phyloP scores from a whole-genome alignment of 805 yeast species.

The Cyberlindnera sargentensis region DNA sequence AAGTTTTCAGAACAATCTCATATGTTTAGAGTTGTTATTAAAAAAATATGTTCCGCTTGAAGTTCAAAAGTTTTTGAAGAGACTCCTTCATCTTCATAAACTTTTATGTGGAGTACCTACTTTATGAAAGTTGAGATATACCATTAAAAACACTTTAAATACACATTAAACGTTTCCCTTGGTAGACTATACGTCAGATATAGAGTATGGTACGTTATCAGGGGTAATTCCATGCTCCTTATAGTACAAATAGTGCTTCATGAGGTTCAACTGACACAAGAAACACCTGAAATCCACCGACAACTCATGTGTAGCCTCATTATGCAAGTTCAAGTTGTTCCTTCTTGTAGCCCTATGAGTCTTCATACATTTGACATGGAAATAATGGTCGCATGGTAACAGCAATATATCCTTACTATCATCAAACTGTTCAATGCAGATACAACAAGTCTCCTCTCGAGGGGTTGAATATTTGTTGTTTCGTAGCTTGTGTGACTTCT shows the following conservation, averaged over 20 bases:
- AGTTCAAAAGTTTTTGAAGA: no score
- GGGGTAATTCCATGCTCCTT: background rate
- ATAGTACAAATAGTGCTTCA: slow-evolving; percentile 1
- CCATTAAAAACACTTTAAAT: no score
- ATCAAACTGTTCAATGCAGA: slow-evolving; percentile 1
- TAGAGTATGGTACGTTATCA: no score
- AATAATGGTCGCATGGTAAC: slow-evolving; percentile 6
- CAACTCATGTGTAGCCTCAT: background rate
- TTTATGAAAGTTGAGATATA: no score
- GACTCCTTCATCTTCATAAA: no score
- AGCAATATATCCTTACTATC: background rate
- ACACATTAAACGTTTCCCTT: no score
- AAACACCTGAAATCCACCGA: slow-evolving; percentile 1
- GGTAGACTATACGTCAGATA: no score
- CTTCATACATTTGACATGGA: slow-evolving; percentile 3
- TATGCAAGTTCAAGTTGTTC: background rate
- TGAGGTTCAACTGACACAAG: slow-evolving; percentile 2
- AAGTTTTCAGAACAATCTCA: no score
- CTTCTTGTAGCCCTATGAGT: background rate
- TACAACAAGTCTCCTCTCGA: background rate
- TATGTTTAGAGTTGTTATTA: no score
- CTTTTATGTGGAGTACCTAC: no score
- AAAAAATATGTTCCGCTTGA: no score
- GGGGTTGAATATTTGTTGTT: no score
- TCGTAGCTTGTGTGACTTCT: background rate